Conservation (phyloP, 257 asterid species). For the Ocimum tenuiflorum region DNA sequence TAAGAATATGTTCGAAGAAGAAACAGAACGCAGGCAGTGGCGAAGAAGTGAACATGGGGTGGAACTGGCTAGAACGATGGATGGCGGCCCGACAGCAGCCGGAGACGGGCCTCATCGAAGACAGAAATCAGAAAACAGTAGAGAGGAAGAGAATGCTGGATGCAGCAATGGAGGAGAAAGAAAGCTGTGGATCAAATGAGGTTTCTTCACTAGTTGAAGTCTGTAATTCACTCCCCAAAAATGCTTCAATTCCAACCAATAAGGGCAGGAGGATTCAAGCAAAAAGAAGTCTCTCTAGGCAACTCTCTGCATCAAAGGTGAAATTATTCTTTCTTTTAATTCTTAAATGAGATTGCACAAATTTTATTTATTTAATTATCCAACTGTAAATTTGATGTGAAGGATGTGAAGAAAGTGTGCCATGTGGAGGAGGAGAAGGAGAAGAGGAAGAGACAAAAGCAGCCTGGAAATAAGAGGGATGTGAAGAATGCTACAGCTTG, state of each 20-base stretch:
- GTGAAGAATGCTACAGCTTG: slow-evolving; percentile 15
- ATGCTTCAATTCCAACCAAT: slow-evolving; percentile 26
- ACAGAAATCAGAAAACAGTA: neutral
- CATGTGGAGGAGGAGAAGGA: slow-evolving; percentile 26
- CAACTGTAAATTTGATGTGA: neutral
- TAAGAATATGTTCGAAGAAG: slow-evolving; percentile 44
- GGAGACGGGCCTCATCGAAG: slow-evolving; percentile 18
- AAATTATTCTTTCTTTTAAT: too few relatives aligned
- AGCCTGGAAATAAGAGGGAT: slow-evolving; percentile 23
- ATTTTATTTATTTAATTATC: neutral
- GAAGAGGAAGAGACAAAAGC: slow-evolving; percentile 30
- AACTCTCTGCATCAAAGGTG: slow-evolving; percentile 29
- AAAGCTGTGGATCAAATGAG: slow-evolving; percentile 60
- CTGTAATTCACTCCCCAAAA: slow-evolving; percentile 1
- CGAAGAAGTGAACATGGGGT: slow-evolving; percentile 31
- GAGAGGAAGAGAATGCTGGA: slow-evolving; percentile 28
- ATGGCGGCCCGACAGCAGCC: slow-evolving; percentile 57
- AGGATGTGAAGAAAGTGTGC: slow-evolving; percentile 28
- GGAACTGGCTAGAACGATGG: slow-evolving; percentile 62
- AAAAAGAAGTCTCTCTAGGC: slow-evolving; percentile 22
- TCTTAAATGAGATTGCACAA: neutral
- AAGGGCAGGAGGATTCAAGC: slow-evolving; percentile 16
- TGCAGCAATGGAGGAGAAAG: slow-evolving; percentile 35
- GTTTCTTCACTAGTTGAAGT: slow-evolving; percentile 29
- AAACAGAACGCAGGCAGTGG: slow-evolving; percentile 20